These are phyloP conservation scores for Nakazawaea anatomiae DNA, from an alignment of 805 yeast species.

Conservation along the genomic window DNA sequence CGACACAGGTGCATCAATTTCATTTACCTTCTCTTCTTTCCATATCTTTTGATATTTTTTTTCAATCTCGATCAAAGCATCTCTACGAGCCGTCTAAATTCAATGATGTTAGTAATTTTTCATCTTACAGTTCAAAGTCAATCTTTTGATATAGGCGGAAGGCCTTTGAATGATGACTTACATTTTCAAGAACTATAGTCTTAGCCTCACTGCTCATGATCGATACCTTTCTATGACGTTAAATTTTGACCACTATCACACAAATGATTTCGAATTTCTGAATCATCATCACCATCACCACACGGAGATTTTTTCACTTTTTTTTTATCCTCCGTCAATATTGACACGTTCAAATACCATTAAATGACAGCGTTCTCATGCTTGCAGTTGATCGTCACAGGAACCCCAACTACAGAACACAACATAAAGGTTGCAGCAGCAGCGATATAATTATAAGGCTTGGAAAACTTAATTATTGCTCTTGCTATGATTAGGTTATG, in stretches of 20 bases:
- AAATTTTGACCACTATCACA: no score
- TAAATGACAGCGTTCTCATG: neutral
- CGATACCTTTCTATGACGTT: no score
- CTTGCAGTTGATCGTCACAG: no score
- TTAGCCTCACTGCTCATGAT: constrained; percentile 22
- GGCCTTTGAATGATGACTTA: constrained; percentile 13
- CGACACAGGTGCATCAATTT: constrained; percentile 78
- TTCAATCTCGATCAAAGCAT: constrained; percentile 83
- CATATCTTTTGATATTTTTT: constrained; percentile 81
- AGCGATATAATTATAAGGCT: no score
- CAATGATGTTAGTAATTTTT: neutral
- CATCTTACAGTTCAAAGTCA: neutral
- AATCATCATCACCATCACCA: neutral
- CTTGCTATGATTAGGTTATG: no score
- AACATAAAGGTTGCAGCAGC: no score
- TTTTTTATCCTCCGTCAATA: neutral
- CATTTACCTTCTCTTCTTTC: constrained; percentile 82
- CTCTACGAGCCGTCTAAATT: constrained; percentile 83
- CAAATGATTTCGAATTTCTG: neutral
- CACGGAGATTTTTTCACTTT: neutral
- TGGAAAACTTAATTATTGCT: no score
- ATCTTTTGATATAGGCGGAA: neutral
- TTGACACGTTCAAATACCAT: neutral
- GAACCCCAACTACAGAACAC: no score
- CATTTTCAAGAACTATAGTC: constrained; percentile 36